phyloP scores from a whole-genome alignment of 257 asterid species.

The Fraxinus quadrangulata region DNA sequence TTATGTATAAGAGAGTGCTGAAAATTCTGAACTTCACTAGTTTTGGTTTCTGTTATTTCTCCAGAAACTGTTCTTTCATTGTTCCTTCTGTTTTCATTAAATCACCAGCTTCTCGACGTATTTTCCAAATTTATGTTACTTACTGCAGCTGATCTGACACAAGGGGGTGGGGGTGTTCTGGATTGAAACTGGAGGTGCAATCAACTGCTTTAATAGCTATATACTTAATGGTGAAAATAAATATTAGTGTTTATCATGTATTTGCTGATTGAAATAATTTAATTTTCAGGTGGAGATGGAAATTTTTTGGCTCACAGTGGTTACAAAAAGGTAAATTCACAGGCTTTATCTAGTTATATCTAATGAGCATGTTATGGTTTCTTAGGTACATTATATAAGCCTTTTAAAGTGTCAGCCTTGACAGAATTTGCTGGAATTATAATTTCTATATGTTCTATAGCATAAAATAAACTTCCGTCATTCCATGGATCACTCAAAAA shows the following conservation, averaged over 20 bases:
- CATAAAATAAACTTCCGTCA: not conserved
- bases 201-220: constrained; percentile 3
- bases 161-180: constrained; percentile 23
- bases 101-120: too few relatives aligned
- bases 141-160: not conserved
- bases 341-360: constrained; percentile 13
- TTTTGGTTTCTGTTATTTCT: too few relatives aligned
- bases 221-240: constrained; percentile 5
- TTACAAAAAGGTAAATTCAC: constrained; percentile 54
- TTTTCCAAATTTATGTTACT: too few relatives aligned
- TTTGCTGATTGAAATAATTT: constrained; percentile 16
- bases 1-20: too few relatives aligned
- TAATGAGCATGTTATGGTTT: not conserved
- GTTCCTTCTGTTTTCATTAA: too few relatives aligned
- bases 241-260: not conserved
- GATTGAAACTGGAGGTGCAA: constrained; percentile 51
- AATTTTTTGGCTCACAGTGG: constrained; percentile 50
- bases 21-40: too few relatives aligned
- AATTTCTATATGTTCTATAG: not conserved
- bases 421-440: not conserved
- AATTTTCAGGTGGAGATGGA: constrained; percentile 59
- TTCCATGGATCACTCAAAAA: not conserved
- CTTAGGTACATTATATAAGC: not conserved
- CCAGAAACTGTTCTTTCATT: too few relatives aligned
- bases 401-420: not conserved